Percentiles rank a stretch among this genome's conserved stretches.
Conservation (phyloP, 169 alveolate genomes). For the Plasmodium inui region DNA sequence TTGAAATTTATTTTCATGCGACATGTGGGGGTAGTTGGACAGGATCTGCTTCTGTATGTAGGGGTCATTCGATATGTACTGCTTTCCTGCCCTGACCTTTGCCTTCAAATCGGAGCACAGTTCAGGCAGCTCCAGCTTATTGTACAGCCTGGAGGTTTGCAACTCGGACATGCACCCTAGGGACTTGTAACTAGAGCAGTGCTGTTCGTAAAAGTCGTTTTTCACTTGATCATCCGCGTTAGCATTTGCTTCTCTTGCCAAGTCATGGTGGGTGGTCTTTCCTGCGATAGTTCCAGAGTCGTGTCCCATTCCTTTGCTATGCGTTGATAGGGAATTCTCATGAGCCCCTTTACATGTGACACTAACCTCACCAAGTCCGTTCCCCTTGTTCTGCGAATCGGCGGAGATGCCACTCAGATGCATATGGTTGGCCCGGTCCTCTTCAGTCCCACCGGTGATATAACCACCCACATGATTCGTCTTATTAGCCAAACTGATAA, state of each 20-base stretch:
- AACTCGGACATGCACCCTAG: slow-evolving; percentile 74
- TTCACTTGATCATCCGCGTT: background rate
- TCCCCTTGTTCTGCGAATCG: background rate
- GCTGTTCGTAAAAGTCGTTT: slow-evolving; percentile 11
- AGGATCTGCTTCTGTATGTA: slow-evolving; percentile 90
- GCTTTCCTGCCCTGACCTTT: slow-evolving; percentile 80
- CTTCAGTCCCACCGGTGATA: background rate
- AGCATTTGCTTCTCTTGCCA: background rate
- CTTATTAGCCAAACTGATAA: slow-evolving; percentile 36
- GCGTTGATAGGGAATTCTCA: background rate
- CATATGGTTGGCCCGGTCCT: background rate
- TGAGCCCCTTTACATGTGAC: background rate
- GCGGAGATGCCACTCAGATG: background rate
- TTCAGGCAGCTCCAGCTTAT: slow-evolving; percentile 78
- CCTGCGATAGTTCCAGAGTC: background rate
- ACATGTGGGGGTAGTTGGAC: slow-evolving; percentile 89
- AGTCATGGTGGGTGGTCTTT: background rate
- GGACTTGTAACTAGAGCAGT: slow-evolving; percentile 35
- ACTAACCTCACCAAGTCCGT: background rate
- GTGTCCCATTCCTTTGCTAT: background rate
- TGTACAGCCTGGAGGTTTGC: slow-evolving; percentile 76
- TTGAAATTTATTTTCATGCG: slow-evolving; percentile 76
- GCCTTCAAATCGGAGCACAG: slow-evolving; percentile 79
- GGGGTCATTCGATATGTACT: slow-evolving; percentile 87
- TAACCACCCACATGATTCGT: background rate